A percentile compares a stretch with the other conserved stretches of the same genome.
These are phyloP conservation scores for Chlamydomonas asymmetrica DNA, from an alignment of 139 green algal species.

Conservation along the genomic window DNA sequence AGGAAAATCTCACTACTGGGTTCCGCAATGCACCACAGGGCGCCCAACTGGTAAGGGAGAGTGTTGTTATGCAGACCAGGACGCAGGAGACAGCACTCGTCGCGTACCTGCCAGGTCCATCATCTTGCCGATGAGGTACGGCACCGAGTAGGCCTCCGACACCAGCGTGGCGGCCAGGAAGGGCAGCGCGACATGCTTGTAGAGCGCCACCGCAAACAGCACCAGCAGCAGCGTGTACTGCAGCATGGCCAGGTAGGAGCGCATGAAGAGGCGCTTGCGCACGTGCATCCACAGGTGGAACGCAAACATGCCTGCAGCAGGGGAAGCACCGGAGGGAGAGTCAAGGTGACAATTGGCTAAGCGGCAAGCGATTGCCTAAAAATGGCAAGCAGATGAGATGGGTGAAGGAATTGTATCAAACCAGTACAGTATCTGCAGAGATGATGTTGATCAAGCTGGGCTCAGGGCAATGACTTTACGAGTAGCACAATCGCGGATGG, in stretches of 20 bases:
- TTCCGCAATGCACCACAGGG: too few species aligned
- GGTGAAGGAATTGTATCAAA: too few species aligned
- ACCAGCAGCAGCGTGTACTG: constrained; percentile 72
- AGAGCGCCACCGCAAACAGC: constrained; percentile 64
- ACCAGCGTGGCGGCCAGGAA: constrained; percentile 48
- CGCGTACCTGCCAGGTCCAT: constrained; percentile 36
- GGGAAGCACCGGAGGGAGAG: not conserved
- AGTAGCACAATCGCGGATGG: too few species aligned
- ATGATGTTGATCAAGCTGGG: too few species aligned
- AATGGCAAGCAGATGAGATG: too few species aligned
- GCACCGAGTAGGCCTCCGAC: constrained; percentile 32
- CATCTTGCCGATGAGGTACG: constrained; percentile 36
- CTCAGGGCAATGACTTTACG: too few species aligned
- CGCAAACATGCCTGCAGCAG: constrained; percentile 69
- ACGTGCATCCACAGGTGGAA: constrained; percentile 76
- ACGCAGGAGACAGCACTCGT: too few species aligned
- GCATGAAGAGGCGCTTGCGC: constrained; percentile 31
- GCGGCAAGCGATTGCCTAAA: too few species aligned
- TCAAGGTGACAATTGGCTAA: too few species aligned
- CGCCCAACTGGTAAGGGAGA: too few species aligned
- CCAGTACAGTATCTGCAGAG: too few species aligned
- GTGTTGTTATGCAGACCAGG: too few species aligned
- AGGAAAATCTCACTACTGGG: not conserved
- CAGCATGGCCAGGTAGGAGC: constrained; percentile 41
- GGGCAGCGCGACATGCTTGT: constrained; percentile 51